Conservation (phyloP, 345 rosid genomes). For the Salix exigua region DNA sequence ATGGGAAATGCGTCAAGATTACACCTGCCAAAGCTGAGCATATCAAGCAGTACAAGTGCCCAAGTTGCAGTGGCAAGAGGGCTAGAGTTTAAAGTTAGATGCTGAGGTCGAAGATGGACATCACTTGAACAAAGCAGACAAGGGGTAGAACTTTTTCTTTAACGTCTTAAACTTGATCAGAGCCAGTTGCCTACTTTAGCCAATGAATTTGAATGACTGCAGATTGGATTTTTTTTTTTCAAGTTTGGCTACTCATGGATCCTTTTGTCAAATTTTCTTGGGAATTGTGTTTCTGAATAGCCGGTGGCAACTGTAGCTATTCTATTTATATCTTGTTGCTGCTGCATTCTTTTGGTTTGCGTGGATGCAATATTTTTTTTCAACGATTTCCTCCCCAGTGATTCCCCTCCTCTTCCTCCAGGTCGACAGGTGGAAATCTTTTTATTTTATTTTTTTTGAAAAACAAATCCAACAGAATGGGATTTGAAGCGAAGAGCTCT, state of each 20-base stretch:
- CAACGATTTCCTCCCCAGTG: background rate
- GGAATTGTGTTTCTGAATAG: constrained; percentile 25
- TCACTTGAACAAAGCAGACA: constrained; percentile 30
- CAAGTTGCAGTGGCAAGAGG: constrained; percentile 91
- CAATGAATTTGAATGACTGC: constrained; percentile 23
- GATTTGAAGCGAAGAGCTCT: background rate
- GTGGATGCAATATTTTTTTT: background rate
- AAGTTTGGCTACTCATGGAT: constrained; percentile 17
- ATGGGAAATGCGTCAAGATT: constrained; percentile 97
- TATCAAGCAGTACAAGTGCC: constrained; percentile 99
- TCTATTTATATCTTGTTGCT: background rate
- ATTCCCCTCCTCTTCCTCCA: background rate
- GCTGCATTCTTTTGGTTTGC: background rate
- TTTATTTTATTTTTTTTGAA: background rate
- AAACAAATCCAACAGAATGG: background rate
- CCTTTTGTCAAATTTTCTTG: constrained; percentile 20
- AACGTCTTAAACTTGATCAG: constrained; percentile 40
- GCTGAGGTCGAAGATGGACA: constrained; percentile 24
- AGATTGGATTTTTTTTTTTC: constrained; percentile 18
- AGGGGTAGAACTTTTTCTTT: constrained; percentile 32
- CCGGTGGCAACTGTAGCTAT: constrained; percentile 18
- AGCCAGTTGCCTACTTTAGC: constrained; percentile 24
- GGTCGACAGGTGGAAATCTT: background rate
- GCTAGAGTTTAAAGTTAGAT: constrained; percentile 60
- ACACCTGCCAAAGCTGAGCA: constrained; percentile 99